Base-by-base conservation (phyloP, 345 rosid genomes). In the Moricandia arvensis region DNA sequence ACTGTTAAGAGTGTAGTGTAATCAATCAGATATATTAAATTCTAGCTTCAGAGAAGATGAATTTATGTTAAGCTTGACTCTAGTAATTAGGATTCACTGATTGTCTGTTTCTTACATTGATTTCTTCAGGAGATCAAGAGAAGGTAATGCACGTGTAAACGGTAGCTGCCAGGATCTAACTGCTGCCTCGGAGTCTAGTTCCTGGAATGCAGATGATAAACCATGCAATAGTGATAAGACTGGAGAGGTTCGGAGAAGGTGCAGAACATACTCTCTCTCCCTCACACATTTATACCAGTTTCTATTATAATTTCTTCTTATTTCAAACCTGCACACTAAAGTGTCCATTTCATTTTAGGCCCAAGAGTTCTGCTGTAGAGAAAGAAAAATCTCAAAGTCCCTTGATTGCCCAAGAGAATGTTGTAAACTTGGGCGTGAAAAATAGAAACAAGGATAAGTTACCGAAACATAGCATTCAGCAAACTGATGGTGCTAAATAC, bases 101-200 rank as follows among this genome's bases (percentile, higher is more conserved):
- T 10, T 72, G 8, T 67, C 24, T 63, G 29, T 71, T 79, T 24
- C 43, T 49, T 37, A 2, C 63, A 53, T 62, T 62, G 63, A 33
- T 38, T 6, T 63, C 26, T 77, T 79, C 68, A 73, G 82, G 63
- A 79, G 66, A 55, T 69, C 88, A 66, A 85, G 86, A 76, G 82
- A 75, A 77, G 82, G 80, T 69, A 73, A 75, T 66, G 80, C 82
- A 31, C 71, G 47, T 73, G 86, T 73, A 12, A 78, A 80, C 31
- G 92, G 78, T 78, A 78, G 83, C 76, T 74, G 80, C 71, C 78
- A 31, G 54, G 84, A 85, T 68, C 53, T 81, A 68, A 79, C 82
- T 43, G 85, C 83, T 80, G 82, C 88, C 68, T 89, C 99, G 29
- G 97, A 90, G 81, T 96, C 93, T 68, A 87, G 85, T 63, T 90